Base-by-base conservation (phyloP, 495 filamentous ascomycete genomes). In the Pseudevernia furfuracea region DNA sequence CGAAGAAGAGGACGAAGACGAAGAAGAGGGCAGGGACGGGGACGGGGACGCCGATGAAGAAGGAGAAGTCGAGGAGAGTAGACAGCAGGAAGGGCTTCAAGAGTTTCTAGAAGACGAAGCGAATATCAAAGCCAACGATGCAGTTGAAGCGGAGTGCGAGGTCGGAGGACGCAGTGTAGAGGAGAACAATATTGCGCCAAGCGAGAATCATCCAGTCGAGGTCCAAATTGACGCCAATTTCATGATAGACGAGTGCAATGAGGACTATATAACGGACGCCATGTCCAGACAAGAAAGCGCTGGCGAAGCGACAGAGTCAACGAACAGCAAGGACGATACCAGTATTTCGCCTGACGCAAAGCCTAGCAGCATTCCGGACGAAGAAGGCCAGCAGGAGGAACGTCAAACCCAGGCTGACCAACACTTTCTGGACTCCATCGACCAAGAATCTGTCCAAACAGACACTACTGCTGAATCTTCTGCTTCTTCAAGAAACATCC, bases 401-500 rank as follows among this genome's bases (percentile, higher is more conserved):
- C n/a, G n/a, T 25, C 36, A 52, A 25, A 57, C 64, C 28, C 70
- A 73, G 37, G 74, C 72, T 36, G 43, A 67, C 37, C 67, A 63
- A n/a, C 23, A 63, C n/a, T 63, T 62, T 41, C 58, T 64, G n/a
- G 65, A 75, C 48, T 49, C 56, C 12, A 44, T 67, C 19, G 38
- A 57, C 34, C 37, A 60, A 64, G 37, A 66, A 32, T 7, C 28
- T 7, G 49, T 9, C 25, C 10, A 30, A 34, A 41, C 28, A 52
- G 38, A 59, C n/a, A 5, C 36, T 37, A 34, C 53, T 66, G 60
- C 14, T 25, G 1, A 34, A 55, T 7, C 43, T 2, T 44, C 30
- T n/a, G n/a, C n/a, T 21, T 56, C 62, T 11, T 43, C n/a, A 19
- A 41, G 65, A 21, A 70, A 78, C 17, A 67, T 92, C 6, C 74